Conservation (phyloP, 2,329 filamentous ascomycete genomes). For the Cytospora mali region DNA sequence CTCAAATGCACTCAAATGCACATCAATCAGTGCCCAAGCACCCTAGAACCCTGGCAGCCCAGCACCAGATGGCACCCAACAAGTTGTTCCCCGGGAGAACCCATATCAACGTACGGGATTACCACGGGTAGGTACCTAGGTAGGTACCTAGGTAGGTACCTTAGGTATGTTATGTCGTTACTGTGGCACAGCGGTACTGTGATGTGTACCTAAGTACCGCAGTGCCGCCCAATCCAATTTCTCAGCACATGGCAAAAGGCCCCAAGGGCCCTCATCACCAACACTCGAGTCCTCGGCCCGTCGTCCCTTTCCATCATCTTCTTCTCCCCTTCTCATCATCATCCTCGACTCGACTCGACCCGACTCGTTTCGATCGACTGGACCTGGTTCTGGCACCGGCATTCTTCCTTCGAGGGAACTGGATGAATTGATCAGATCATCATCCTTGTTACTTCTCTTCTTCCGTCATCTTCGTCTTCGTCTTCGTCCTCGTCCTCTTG, state of each 20-base stretch:
- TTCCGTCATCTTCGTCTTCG: background rate
- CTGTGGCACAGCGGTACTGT: background rate
- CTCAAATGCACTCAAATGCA: too few relatives aligned
- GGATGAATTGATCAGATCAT: slow-evolving; percentile 1
- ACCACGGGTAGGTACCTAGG: too few relatives aligned
- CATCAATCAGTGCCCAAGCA: background rate
- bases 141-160: background rate
- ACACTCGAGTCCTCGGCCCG: background rate
- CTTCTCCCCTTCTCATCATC: background rate
- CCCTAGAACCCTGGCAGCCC: background rate
- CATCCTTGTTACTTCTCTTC: background rate
- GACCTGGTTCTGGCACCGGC: background rate
- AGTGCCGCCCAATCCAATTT: slow-evolving; percentile 2
- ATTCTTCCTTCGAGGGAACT: slow-evolving; percentile 10
- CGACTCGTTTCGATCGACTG: background rate
- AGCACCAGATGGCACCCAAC: too few relatives aligned
- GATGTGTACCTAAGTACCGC: background rate
- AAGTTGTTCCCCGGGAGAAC: background rate
- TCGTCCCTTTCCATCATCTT: background rate
- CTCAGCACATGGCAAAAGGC: slow-evolving; percentile 1
- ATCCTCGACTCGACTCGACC: background rate
- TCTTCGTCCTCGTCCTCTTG: background rate
- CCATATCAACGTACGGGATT: too few relatives aligned
- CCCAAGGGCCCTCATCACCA: background rate
- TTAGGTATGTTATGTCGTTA: too few relatives aligned